Percentiles rank a stretch among this genome's conserved stretches.
phyloP scores from a whole-genome alignment of 2,329 filamentous ascomycete species.

The Cladosporium colombiae region DNA sequence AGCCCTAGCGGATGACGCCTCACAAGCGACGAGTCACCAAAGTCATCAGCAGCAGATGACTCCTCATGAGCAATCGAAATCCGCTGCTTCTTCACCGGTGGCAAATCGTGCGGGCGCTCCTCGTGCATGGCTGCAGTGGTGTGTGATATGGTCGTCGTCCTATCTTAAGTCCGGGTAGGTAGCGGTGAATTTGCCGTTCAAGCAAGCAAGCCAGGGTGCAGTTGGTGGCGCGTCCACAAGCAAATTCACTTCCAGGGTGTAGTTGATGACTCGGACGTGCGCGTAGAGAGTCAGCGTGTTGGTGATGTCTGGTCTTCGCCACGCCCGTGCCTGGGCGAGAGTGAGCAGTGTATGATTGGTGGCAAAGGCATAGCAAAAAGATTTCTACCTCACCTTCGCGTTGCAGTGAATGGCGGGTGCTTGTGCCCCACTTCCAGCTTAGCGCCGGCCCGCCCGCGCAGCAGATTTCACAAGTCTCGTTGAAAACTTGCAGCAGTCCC shows the following conservation, averaged over 20 bases:
- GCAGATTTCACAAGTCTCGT: constrained; percentile 1
- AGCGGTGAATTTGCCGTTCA: neutral
- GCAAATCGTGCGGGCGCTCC: constrained; percentile 17
- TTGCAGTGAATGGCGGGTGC: constrained; percentile 3
- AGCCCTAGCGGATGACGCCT: constrained; percentile 79
- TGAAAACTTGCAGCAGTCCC: constrained; percentile 11
- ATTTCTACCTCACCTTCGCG: neutral
- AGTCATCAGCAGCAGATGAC: constrained; percentile 15
- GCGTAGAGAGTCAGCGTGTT: constrained; percentile 1
- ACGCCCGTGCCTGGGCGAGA: neutral
- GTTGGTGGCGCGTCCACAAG: neutral
- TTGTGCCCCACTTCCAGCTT: constrained; percentile 4
- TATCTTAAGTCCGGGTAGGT: neutral
- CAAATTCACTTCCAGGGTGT: neutral
- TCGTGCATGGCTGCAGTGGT: constrained; percentile 9
- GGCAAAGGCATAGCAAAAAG: neutral
- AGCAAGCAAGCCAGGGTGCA: neutral
- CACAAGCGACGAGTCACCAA: constrained; percentile 51
- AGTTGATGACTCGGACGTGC: neutral
- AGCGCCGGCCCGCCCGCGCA: neutral
- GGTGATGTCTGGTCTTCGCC: constrained; percentile 11
- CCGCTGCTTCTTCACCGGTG: constrained; percentile 27
- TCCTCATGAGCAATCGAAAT: constrained; percentile 24
- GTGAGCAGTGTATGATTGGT: neutral
- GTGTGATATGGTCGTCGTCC: neutral